Evolutionary conservation across 2,329 filamentous ascomycete genomes (phyloP).

Genomic region (Monilinia aucupariae): DNA sequence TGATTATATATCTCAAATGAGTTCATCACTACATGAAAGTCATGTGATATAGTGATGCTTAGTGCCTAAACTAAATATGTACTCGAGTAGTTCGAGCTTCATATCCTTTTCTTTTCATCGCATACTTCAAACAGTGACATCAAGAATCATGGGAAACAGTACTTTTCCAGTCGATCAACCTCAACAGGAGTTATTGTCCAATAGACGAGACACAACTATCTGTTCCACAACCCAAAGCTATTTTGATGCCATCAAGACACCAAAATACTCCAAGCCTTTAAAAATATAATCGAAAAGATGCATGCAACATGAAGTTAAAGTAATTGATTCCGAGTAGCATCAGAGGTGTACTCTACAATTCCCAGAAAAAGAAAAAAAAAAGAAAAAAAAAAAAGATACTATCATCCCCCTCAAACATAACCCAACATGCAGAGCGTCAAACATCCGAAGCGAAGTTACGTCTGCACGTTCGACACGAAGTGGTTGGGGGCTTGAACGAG

Average conservation of each 20-base stretch:
- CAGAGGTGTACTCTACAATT: too few relatives aligned
- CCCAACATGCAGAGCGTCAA: too few relatives aligned
- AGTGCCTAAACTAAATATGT: slow-evolving; percentile 2
- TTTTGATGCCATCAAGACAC: neutral
- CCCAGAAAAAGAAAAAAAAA: too few relatives aligned
- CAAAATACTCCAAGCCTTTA: neutral
- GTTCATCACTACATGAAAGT: neutral
- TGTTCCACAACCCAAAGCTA: neutral
- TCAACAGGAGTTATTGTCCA: too few relatives aligned
- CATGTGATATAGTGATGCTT: neutral
- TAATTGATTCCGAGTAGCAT: too few relatives aligned
- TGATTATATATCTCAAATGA: neutral
- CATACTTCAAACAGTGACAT: neutral
- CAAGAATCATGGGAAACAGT: neutral
- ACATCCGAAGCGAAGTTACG: too few relatives aligned
- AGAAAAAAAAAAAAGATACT: too few relatives aligned
- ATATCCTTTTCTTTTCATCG: neutral
- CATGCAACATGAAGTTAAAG: too few relatives aligned
- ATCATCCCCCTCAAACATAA: too few relatives aligned
- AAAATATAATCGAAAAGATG: too few relatives aligned
- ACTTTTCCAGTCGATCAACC: neutral
- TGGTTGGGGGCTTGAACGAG: too few relatives aligned
- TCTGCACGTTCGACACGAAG: too few relatives aligned
- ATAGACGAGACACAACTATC: neutral
- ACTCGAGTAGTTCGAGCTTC: neutral